These are phyloP conservation scores for Epichloe uncinata DNA, from an alignment of 2,329 filamentous ascomycete genomes.

Conservation along the genomic window DNA sequence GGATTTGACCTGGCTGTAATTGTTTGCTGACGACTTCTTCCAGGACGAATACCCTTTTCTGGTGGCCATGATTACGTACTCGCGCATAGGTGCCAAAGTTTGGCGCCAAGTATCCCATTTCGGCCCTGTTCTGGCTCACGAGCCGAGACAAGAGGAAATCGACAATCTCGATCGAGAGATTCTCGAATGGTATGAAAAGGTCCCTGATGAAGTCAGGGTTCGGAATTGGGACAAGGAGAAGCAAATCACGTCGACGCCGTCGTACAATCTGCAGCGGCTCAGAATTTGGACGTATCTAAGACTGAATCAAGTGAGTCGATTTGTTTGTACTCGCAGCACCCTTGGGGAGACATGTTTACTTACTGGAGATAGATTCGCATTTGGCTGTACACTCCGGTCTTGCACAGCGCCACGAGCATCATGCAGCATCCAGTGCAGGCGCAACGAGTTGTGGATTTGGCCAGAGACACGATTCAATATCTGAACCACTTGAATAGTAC, in stretches of 20 bases:
- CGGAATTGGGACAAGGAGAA: slow-evolving; percentile 45
- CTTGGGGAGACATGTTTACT: background rate
- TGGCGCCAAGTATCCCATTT: slow-evolving; percentile 69
- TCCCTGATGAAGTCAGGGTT: slow-evolving; percentile 47
- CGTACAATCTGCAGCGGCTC: slow-evolving; percentile 57
- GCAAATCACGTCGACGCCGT: slow-evolving; percentile 39
- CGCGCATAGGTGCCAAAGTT: slow-evolving; percentile 69
- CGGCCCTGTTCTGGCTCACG: slow-evolving; percentile 44
- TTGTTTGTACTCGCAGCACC: background rate
- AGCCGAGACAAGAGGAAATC: slow-evolving; percentile 61
- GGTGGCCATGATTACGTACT: slow-evolving; percentile 74
- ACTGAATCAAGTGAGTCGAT: slow-evolving; percentile 52
- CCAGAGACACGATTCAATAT: slow-evolving; percentile 63
- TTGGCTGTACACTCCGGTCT: slow-evolving; percentile 72
- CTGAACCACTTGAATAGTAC: slow-evolving; percentile 59
- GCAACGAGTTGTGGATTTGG: slow-evolving; percentile 58
- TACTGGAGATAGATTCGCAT: slow-evolving; percentile 49
- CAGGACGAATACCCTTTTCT: slow-evolving; percentile 54
- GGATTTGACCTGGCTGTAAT: background rate
- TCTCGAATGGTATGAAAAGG: slow-evolving; percentile 69
- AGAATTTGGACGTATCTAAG: slow-evolving; percentile 76
- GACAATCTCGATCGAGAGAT: slow-evolving; percentile 73
- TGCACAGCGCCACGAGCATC: slow-evolving; percentile 77
- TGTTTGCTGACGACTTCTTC: background rate
- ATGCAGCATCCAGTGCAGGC: slow-evolving; percentile 61